Evolutionary conservation across 2,329 filamentous ascomycete genomes (phyloP).

Genomic region (Whalleya microplaca): DNA sequence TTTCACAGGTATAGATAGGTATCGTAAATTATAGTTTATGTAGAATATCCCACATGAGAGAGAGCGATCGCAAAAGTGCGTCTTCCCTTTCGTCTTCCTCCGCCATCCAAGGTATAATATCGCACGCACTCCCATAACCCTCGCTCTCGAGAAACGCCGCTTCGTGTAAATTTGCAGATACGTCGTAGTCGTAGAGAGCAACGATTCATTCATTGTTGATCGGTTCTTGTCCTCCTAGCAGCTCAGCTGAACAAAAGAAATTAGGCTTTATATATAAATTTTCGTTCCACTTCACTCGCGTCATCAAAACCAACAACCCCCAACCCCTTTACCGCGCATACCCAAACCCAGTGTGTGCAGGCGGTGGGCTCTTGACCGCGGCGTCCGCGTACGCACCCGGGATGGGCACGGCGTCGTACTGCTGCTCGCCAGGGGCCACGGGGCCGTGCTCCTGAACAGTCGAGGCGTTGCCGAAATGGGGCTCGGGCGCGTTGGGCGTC

Average conservation of each 20-base stretch:
- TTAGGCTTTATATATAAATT: slow-evolving; percentile 6
- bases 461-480: slow-evolving; percentile 35
- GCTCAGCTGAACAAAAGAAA: slow-evolving; percentile 9
- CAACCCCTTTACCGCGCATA: slow-evolving; percentile 30
- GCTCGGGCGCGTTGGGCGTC: slow-evolving; percentile 42
- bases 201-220: not conserved
- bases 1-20: slow-evolving; percentile 14
- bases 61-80: too few species aligned
- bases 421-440: slow-evolving; percentile 77
- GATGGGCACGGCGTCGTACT: slow-evolving; percentile 86
- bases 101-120: slow-evolving; percentile 24
- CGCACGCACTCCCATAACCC: slow-evolving; percentile 15
- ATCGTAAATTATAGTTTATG: not conserved
- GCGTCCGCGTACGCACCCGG: slow-evolving; percentile 76
- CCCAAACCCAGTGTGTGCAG: slow-evolving; percentile 49
- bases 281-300: not conserved
- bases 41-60: too few species aligned
- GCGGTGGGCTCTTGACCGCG: slow-evolving; percentile 55
- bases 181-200: not conserved
- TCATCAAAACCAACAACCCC: too few species aligned
- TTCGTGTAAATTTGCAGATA: not conserved
- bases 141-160: not conserved
- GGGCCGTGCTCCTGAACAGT: slow-evolving; percentile 66
- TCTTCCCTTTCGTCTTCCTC: too few species aligned
- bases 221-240: not conserved